A percentile compares a stretch with the other conserved stretches of the same genome.
Evolutionary conservation across 352 stramenopile genomes (phyloP).

Genomic region (Phytophthora ohioensis): DNA sequence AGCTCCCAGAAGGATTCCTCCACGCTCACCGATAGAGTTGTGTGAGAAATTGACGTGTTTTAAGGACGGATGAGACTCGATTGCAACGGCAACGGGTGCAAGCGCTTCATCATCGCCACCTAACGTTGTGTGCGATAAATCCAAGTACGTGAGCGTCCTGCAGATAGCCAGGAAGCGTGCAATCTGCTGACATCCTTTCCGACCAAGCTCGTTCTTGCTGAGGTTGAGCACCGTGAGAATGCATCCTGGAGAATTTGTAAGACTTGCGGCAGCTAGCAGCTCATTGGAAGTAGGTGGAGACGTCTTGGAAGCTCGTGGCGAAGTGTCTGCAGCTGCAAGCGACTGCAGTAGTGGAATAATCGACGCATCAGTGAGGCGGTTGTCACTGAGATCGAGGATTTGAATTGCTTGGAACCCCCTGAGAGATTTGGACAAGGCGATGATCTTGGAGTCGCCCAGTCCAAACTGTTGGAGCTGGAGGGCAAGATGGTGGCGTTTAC

Average conservation of each 20-base stretch:
- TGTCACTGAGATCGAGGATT: conserved; percentile 71
- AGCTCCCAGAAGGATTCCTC: conserved; percentile 59
- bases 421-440: conserved; percentile 64
- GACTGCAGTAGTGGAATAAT: conserved; percentile 71
- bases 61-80: conserved; percentile 61
- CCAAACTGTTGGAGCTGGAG: conserved; percentile 79
- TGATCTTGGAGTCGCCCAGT: conserved; percentile 67
- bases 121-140: conserved; percentile 69
- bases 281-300: conserved; percentile 1
- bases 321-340: conserved; percentile 36
- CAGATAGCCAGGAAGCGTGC: conserved; percentile 61
- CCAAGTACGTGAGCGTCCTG: conserved; percentile 54
- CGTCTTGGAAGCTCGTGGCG: not conserved
- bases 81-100: conserved; percentile 55
- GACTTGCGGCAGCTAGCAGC: conserved; percentile 24
- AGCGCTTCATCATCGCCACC: conserved; percentile 49
- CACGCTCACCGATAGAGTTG: conserved; percentile 68
- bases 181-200: conserved; percentile 62
- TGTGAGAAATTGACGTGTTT: conserved; percentile 69
- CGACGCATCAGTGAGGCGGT: conserved; percentile 69
- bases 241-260: conserved; percentile 27
- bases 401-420: conserved; percentile 68
- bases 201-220: conserved; percentile 75
- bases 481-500: conserved; percentile 55
- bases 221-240: conserved; percentile 68